These are phyloP conservation scores for Planoprotostelium fungivorum DNA, from an alignment of 78 protist species.

Conservation along the genomic window DNA sequence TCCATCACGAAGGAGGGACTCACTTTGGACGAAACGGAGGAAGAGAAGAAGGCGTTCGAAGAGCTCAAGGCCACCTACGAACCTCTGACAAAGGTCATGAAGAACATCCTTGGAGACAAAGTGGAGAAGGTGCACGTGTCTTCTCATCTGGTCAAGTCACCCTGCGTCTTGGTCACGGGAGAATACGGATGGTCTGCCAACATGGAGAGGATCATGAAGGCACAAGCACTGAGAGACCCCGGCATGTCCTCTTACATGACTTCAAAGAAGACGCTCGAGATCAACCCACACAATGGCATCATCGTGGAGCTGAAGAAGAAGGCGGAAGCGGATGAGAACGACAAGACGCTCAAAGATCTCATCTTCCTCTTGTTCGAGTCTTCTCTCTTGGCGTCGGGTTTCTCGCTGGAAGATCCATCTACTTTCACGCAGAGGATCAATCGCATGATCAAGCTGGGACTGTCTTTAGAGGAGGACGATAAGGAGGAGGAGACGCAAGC, in stretches of 20 bases:
- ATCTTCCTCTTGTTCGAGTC: constrained; percentile 95
- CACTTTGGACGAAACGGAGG: constrained; percentile 91
- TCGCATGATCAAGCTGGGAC: constrained; percentile 96
- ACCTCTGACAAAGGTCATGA: constrained; percentile 92
- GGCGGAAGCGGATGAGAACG: constrained; percentile 63
- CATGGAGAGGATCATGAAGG: constrained; percentile 99
- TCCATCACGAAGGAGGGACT: constrained; percentile 99
- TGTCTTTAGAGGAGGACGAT: constrained; percentile 72
- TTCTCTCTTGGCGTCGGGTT: constrained; percentile 96
- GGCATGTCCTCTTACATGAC: constrained; percentile 95
- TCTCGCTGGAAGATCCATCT: constrained; percentile 94
- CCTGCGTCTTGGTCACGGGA: constrained; percentile 95
- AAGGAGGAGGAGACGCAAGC: constrained; percentile 13
- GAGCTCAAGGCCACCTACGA: constrained; percentile 86
- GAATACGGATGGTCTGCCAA: constrained; percentile 99
- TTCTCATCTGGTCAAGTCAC: constrained; percentile 89
- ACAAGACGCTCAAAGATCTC: constrained; percentile 94
- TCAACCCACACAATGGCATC: constrained; percentile 96
- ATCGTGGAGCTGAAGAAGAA: constrained; percentile 79
- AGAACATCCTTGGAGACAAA: constrained; percentile 98
- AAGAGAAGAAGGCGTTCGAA: constrained; percentile 90
- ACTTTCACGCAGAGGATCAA: constrained; percentile 92
- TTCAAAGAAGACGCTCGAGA: constrained; percentile 95
- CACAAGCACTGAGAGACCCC: constrained; percentile 97
- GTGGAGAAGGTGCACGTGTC: constrained; percentile 96